Evolutionary conservation across 2,329 filamentous ascomycete species (phyloP), one percentile per base, ranked within the genome.

Genomic region (Torrubiella hemipterigena): DNA sequence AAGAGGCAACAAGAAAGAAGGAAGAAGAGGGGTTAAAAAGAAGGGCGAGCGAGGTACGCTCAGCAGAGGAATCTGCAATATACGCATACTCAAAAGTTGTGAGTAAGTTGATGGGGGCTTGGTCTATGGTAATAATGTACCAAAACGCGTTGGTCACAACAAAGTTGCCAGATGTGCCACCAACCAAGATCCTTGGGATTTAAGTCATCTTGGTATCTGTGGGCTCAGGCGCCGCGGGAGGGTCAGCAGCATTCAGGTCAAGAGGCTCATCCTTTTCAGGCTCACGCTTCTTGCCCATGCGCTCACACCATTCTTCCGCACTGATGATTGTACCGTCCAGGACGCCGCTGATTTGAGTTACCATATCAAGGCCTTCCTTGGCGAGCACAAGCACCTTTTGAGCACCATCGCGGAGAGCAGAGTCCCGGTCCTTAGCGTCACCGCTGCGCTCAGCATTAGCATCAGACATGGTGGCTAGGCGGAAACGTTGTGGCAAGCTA

Each of bases 321-420:
- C 82, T 91, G 33, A 82, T 72, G 32, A 96, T 81, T 0, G 91
- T 96, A 32, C 85, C 81, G 43, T 93, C 83, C 7, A 96, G 69
- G 3, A 95, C 83, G 5, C 78, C 76, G 24, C 78, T 91, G 30
- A 98, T 85, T 52, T 95, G 86, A 1, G 76, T 72, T 68, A 96
- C 86, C 80, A 96, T 94, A 44, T 95, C 86, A 11, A 96, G 64
- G 0, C 87, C 85, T 51, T 96, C 89, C 46, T 81, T 81, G 6
- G 89, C 89, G 31, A 96, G 73, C 2, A 91, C 75, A 10, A 96
- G 61, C 34, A 93, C 86, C 24, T 81, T 70, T 43, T 86, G 79
- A 0, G 84, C 86, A 31, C 67, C 66, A 17, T 77, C 68, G 14
- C 52, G 48, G 8, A 59, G 38, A 12, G 52, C 52, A 7, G 49